Conservation (phyloP, 208 protist genomes). For the Acanthamoeba pearcei region DNA sequence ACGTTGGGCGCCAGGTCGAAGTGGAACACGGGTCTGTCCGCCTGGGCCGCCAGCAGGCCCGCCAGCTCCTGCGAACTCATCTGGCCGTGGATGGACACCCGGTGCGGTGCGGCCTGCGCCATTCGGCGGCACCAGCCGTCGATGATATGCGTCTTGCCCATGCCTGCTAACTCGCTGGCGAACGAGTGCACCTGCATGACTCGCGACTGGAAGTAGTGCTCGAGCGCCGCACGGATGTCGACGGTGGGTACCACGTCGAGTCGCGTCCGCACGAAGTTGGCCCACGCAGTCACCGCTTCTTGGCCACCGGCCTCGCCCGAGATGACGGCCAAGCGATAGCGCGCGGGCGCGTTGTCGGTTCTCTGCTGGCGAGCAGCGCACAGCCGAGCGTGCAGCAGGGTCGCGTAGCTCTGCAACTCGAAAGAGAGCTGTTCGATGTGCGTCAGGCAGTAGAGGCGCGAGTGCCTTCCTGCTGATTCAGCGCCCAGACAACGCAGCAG, state of each 20-base stretch:
- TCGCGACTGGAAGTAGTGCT: slow-evolving; percentile 18
- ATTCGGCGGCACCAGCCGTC: not conserved
- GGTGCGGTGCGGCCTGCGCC: not conserved
- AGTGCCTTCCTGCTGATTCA: not conserved
- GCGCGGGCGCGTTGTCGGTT: not conserved
- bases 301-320: slow-evolving; percentile 59
- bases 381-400: slow-evolving; percentile 30
- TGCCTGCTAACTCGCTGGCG: slow-evolving; percentile 58
- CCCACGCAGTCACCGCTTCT: slow-evolving; percentile 2
- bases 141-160: slow-evolving; percentile 74
- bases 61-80: not conserved
- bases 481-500: slow-evolving; percentile 61
- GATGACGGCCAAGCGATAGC: slow-evolving; percentile 47
- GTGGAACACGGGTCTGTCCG: not conserved
- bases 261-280: not conserved
- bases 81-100: slow-evolving; percentile 13
- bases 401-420: slow-evolving; percentile 28
- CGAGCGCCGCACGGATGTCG: not conserved
- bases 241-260: not conserved
- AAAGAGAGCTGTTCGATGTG: slow-evolving; percentile 66
- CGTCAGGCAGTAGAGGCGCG: slow-evolving; percentile 60
- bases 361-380: not conserved
- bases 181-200: slow-evolving; percentile 4
- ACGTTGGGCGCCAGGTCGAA: slow-evolving; percentile 49
- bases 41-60: not conserved